Base-by-base conservation (phyloP, 192 early-diverging fungal species). In the Umbelopsis isabellina region DNA sequence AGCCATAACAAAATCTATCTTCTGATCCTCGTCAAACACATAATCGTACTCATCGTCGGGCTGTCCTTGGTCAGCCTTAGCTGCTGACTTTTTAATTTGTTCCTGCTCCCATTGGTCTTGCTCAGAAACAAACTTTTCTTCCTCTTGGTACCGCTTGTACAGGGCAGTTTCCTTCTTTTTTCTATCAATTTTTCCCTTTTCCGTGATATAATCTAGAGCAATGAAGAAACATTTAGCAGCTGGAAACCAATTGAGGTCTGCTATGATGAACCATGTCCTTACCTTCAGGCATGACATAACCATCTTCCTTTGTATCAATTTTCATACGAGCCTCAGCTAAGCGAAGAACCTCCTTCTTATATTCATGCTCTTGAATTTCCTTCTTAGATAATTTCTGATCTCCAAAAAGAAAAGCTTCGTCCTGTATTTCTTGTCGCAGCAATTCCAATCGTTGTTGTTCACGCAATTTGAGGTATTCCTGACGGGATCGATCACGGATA, bases 131-230 rank as follows among this genome's bases (percentile, higher is more conserved):
- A 92, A 89, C 8, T 86, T 80, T 23, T 88, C 87, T 25, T 89
- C 87, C 22, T 97, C 94, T 80, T 95, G 89, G 78, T 99, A 99
- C 27, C 96, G 84, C 75, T 83, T 81, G 79, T 96, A 97, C 11
- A 99, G 81, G 10, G 89, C 94, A 6, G 87, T 84, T 44, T 96
- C 91, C 68, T 95, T 93, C 80, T 94, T 97, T 65, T 96, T 95
- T 46, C 93, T 91, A 75, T 99, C 95, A 49, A 99, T 90, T 71
- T 98, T 97, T 66, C 97, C 97, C 79, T 97, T 97, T 72, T 98
- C 96, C 0, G 95, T 97, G 65, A 99, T 97, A 73, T 98, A 99
- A 77, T 98, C 96, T 81, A 50, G 1, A 1, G 12, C 20, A 37
- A 4, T 65, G 23, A 18, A 47, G 23, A 69, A 12, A 44, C 37